Evolutionary conservation across 768 basidiomycete species (phyloP).

Genomic region (Serpula lacrymans): DNA sequence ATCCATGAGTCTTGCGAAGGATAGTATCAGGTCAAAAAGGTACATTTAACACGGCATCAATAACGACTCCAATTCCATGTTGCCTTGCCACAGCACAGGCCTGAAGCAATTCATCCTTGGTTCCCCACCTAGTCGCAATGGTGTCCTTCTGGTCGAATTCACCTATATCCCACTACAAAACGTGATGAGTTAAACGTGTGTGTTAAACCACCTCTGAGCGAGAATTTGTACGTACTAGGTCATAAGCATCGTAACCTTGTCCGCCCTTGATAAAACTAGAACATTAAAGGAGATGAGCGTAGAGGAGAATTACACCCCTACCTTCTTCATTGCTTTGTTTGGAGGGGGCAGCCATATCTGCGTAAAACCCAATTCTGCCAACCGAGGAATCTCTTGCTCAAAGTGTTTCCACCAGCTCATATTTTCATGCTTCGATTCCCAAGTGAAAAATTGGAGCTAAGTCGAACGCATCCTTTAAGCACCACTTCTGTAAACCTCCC

Average conservation of each 20-base stretch:
- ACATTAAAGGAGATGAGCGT: conserved; percentile 5
- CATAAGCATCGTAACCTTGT: conserved; percentile 84
- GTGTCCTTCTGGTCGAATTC: conserved; percentile 79
- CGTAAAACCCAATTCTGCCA: conserved; percentile 69
- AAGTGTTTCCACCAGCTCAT: conserved; percentile 83
- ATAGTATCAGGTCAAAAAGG: conserved; percentile 1
- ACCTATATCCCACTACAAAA: conserved; percentile 76
- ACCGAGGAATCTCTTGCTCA: conserved; percentile 56
- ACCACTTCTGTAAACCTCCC: not conserved
- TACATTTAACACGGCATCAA: conserved; percentile 91
- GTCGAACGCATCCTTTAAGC: too few species aligned
- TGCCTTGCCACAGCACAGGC: conserved; percentile 68
- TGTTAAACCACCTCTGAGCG: not conserved
- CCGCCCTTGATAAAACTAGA: conserved; percentile 45
- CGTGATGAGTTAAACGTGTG: not conserved
- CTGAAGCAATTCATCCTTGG: conserved; percentile 69
- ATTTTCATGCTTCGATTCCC: conserved; percentile 56
- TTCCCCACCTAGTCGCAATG: conserved; percentile 80
- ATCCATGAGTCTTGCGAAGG: conserved; percentile 1
- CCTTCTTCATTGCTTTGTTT: conserved; percentile 69
- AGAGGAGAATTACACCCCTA: conserved; percentile 22
- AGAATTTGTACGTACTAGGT: conserved; percentile 49
- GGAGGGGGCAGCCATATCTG: conserved; percentile 84
- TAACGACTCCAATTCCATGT: conserved; percentile 69
- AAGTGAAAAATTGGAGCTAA: conserved; percentile 83